Evolutionary conservation across 345 rosid species (phyloP).

Genomic region (Eucalyptus pauciflora): DNA sequence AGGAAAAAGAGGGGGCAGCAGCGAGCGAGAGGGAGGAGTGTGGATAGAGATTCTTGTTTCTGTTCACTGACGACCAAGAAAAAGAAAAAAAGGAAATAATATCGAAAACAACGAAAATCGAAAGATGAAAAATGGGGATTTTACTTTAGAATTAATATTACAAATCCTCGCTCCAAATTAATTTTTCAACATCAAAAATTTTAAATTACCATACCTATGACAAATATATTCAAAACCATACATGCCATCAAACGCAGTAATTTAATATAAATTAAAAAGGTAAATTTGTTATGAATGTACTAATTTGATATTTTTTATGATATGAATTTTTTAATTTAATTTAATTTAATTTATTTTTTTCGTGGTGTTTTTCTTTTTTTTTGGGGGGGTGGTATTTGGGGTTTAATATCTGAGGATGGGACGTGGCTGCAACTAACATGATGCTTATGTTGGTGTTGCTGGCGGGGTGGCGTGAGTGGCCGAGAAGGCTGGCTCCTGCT

Average conservation of each 20-base stretch:
- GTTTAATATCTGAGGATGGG: neutral
- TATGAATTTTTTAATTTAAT: no score
- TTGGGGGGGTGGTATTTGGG: neutral
- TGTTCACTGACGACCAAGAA: slow-evolving; percentile 13
- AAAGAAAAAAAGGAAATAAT: neutral
- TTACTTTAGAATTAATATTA: neutral
- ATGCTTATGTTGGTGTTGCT: neutral
- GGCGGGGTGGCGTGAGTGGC: slow-evolving; percentile 1
- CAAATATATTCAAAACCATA: no score
- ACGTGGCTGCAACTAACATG: slow-evolving; percentile 14
- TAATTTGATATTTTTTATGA: no score
- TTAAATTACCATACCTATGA: accelerated
- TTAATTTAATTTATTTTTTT: neutral
- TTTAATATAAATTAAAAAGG: no score
- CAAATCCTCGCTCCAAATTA: accelerated
- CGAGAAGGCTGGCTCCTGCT: neutral
- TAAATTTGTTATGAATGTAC: accelerated
- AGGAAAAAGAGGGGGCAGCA: neutral
- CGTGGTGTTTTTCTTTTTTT: accelerated
- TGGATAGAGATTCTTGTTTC: neutral
- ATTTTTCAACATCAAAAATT: no score
- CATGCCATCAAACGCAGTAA: accelerated
- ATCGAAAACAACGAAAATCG: neutral
- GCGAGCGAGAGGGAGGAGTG: neutral
- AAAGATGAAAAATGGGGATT: neutral